Base-by-base conservation (phyloP, 2,329 filamentous ascomycete species). In the Samsoniella hepiali region DNA sequence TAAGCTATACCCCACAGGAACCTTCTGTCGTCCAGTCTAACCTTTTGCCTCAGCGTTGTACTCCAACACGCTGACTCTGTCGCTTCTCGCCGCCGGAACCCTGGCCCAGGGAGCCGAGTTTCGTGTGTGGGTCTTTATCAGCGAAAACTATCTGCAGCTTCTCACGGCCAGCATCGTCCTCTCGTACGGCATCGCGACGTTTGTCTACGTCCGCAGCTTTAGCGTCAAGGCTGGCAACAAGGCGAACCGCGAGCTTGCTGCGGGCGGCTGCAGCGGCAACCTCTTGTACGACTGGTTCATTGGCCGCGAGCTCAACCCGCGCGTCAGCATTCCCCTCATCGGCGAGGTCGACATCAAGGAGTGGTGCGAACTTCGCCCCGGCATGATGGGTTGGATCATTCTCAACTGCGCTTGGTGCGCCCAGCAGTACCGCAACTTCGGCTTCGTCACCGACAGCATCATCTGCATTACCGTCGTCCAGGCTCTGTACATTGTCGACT, bases 251-350 rank as follows among this genome's bases (percentile, higher is more conserved):
- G 88, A 95, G 74, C 83, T 98, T 8, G 93, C 93, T 0, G 85
- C 86, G 1, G 93, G 93, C 50, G 93, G 93, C 17, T 85, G 90
- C 72, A 88, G 87, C 1, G 93, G 93, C 64, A 97, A 96, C 75
- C 79, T 92, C 67, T 77, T 97, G 44, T 97, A 98, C 75, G 94
- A 98, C 77, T 98, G 92, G 87, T 98, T 93, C 78, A 97, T 98
- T 68, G 94, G 94, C 27, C 91, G 94, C 34, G 94, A 98, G 76
- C 87, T 98, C 65, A 98, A 98, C 77, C 94, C 94, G 3, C 91
- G 93, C 56, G 76, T 96, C 65, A 86, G 83, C 0, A 78, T 97
- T 31, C 93, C 93, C 2, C 75, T 96, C 56, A 82, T 97, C 67
- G 91, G 92, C 64, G 90, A 92, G 69, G 83, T 97, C 57, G 94